Conservation (phyloP, 768 basidiomycete species). For the Phlegmacium glaucopus region DNA sequence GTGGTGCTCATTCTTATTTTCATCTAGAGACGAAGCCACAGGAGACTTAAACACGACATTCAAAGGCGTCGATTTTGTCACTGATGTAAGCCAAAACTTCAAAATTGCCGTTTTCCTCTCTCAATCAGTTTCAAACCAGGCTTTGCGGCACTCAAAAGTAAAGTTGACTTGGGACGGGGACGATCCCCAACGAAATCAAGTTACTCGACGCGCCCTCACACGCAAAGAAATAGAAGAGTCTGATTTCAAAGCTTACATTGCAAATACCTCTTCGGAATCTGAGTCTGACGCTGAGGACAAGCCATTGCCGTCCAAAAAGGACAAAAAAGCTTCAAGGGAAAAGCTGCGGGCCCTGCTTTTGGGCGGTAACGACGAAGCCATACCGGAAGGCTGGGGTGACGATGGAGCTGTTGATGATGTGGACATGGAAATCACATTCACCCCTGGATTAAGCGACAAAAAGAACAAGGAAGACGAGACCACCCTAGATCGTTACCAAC, state of each 20-base stretch:
- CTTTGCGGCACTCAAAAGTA: slow-evolving; percentile 95
- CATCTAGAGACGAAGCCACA: slow-evolving; percentile 70
- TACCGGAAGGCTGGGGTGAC: slow-evolving; percentile 85
- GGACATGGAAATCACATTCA: slow-evolving; percentile 96
- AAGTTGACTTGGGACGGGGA: slow-evolving; percentile 99
- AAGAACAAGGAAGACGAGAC: slow-evolving; percentile 70
- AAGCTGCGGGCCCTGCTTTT: slow-evolving; percentile 77
- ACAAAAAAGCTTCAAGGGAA: slow-evolving; percentile 52
- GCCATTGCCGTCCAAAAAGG: slow-evolving; percentile 15
- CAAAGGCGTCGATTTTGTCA: slow-evolving; percentile 85
- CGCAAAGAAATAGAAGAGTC: slow-evolving; percentile 87
- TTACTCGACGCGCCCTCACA: slow-evolving; percentile 77
- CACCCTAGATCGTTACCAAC: slow-evolving; percentile 83
- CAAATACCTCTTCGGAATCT: slow-evolving; percentile 65
- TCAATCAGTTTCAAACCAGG: slow-evolving; percentile 41
- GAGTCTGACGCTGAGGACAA: slow-evolving; percentile 44
- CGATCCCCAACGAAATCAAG: slow-evolving; percentile 78
- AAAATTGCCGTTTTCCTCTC: neutral
- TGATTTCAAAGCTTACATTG: slow-evolving; percentile 81
- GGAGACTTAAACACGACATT: slow-evolving; percentile 57
- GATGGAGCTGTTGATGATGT: slow-evolving; percentile 46
- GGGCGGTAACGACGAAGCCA: slow-evolving; percentile 55
- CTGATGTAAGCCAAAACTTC: slow-evolving; percentile 61
- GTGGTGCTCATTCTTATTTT: neutral
- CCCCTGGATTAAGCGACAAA: slow-evolving; percentile 68